Evolutionary conservation across 306 rosid genomes (phyloP).

Genomic region (Malus sieversii): DNA sequence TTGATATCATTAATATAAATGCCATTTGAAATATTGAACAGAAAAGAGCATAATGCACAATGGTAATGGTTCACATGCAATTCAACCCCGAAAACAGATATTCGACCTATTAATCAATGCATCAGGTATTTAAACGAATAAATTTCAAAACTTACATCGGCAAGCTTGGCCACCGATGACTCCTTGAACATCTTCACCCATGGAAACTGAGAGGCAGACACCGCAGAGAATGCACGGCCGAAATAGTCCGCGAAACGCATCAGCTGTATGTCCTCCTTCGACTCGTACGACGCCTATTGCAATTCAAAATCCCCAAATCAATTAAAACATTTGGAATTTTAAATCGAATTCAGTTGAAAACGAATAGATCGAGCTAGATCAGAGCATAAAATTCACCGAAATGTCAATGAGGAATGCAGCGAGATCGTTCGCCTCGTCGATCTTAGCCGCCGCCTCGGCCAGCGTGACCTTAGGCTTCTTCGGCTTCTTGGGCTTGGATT

Average conservation of each 20-base stretch:
- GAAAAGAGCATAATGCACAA: background rate
- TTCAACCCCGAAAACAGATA: background rate
- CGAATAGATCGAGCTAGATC: slow-evolving; percentile 40
- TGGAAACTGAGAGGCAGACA: slow-evolving; percentile 80
- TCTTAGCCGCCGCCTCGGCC: slow-evolving; percentile 78
- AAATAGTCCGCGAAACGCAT: slow-evolving; percentile 88
- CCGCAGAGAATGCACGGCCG: slow-evolving; percentile 74
- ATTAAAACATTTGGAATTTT: background rate
- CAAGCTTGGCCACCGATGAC: slow-evolving; percentile 64
- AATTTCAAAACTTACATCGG: slow-evolving; percentile 61
- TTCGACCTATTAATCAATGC: background rate
- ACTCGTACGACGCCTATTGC: slow-evolving; percentile 49
- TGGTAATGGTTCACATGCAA: background rate
- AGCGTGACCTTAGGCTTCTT: slow-evolving; percentile 90
- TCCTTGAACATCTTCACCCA: slow-evolving; percentile 84
- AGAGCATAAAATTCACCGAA: slow-evolving; percentile 40
- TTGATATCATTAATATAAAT: background rate
- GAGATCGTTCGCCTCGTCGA: slow-evolving; percentile 56
- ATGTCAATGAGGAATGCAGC: slow-evolving; percentile 51
- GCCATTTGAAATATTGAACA: background rate
- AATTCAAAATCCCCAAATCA: background rate
- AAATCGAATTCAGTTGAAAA: slow-evolving; percentile 8
- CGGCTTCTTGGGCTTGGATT: slow-evolving; percentile 72
- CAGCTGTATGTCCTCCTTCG: slow-evolving; percentile 61
- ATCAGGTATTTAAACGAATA: background rate